Conservation (phyloP, 495 filamentous ascomycete species). For the Platismatia glauca region DNA sequence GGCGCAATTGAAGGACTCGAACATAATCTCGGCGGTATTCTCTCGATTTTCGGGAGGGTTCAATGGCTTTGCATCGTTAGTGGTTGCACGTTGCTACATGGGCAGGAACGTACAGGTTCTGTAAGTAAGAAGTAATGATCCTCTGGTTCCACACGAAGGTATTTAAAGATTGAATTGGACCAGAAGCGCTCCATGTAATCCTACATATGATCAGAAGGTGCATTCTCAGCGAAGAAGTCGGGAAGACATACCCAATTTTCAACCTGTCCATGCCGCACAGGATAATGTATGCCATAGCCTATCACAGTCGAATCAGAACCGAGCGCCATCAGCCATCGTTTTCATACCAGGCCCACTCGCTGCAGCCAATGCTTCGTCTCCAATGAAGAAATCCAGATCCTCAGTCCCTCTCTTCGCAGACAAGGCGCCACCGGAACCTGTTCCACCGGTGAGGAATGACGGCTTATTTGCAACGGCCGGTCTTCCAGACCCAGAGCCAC, state of each 20-base stretch:
- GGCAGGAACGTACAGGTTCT: conserved; percentile 62
- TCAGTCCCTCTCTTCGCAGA: conserved; percentile 92
- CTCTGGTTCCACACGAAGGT: conserved; percentile 93
- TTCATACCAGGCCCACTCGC: conserved; percentile 66
- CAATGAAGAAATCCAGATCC: conserved; percentile 97
- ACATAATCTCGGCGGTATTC: conserved; percentile 99
- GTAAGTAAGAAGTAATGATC: conserved; percentile 97
- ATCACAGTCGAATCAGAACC: conserved; percentile 19
- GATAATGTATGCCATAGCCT: conserved; percentile 95
- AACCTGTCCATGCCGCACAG: conserved; percentile 93
- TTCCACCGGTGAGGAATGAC: conserved; percentile 85
- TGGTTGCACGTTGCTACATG: neutral
- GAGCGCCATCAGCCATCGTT: neutral
- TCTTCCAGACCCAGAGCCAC: conserved; percentile 71
- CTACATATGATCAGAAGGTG: conserved; percentile 35
- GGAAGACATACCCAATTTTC: conserved; percentile 75
- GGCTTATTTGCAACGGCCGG: conserved; percentile 90
- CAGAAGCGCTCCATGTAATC: conserved; percentile 99
- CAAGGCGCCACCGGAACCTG: conserved; percentile 70
- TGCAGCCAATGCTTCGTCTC: conserved; percentile 85
- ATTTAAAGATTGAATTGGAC: conserved; percentile 99
- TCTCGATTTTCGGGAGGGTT: conserved; percentile 98
- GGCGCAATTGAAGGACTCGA: conserved; percentile 98
- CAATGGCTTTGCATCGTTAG: conserved; percentile 54
- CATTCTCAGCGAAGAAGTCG: conserved; percentile 7